phyloP scores from a whole-genome alignment of 768 basidiomycete genomes.

The Serendipita sp. region DNA sequence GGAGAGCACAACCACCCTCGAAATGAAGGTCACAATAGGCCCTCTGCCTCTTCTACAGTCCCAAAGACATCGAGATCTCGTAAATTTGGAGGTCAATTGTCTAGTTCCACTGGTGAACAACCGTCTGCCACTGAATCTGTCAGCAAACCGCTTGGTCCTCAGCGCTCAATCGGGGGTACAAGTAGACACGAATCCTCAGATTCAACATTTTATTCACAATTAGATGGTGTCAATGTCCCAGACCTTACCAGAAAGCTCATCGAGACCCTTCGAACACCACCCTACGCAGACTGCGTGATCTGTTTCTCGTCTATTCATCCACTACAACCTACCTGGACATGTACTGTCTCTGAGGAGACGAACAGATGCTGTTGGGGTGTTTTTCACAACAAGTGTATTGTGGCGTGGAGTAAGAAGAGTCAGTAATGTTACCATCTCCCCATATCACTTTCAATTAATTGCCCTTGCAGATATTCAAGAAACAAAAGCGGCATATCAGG shows the following conservation, averaged over 20 bases:
- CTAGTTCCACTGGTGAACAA: not conserved
- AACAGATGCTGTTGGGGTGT: conserved; percentile 74
- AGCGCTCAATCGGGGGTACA: not conserved
- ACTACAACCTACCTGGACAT: conserved; percentile 74
- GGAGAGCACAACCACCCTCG: not conserved
- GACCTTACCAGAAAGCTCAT: conserved; percentile 66
- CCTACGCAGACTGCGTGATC: conserved; percentile 65
- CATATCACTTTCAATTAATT: conserved; percentile 13
- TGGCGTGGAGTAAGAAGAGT: conserved; percentile 74
- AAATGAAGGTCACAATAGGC: not conserved
- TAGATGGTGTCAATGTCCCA: not conserved
- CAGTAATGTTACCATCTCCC: conserved; percentile 6
- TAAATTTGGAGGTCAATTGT: conserved; percentile 4
- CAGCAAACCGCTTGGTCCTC: not conserved
- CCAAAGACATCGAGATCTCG: not conserved
- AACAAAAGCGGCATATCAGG: conserved; percentile 32
- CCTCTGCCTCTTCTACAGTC: not conserved
- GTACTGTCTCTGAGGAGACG: conserved; percentile 46
- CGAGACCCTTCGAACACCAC: conserved; percentile 46
- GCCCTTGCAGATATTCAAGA: conserved; percentile 49
- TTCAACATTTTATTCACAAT: not conserved
- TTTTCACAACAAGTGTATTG: conserved; percentile 82
- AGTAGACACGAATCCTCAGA: not conserved
- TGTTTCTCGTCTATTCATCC: conserved; percentile 74
- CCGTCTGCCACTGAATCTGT: not conserved